Evolutionary conservation across 208 protist genomes (phyloP), one percentile per base, ranked within the genome.

Genomic region (Crithidia fasciculata): DNA sequence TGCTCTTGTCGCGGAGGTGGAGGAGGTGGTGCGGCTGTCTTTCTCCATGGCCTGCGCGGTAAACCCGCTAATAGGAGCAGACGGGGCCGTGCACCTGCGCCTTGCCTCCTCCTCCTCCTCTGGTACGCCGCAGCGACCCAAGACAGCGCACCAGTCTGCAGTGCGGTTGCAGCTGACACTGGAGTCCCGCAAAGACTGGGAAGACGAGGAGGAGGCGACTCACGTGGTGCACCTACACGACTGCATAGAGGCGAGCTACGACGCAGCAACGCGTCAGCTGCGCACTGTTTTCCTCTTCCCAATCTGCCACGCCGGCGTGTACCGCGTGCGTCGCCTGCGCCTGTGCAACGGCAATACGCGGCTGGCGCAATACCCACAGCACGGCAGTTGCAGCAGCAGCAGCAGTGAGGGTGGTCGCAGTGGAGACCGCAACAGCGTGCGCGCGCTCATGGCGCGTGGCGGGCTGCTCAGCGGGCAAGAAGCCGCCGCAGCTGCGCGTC

Each of bases 161-260:
- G 71, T 67, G 37, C 18, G 70, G 37, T 62, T 87, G 5, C 71
- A 76, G 19, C 81, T 83, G 16, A 83, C 80, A 43, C 80, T 95
- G 9, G 85, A 85, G 61, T 95, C 90, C n/a, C 86, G 83, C 36
- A 92, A 90, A 40, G 82, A 92, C 54, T 95, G 90, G 90, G 10
- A 10, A 5, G 80, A 90, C 54, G 37, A 64, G 8, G 60, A 71
- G n/a, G 90, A 95, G 78, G 19, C 74, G 0, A 87, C 77, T n/a
- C 90, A 95, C 68, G 76, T 92, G 28, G 78, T 95, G 54, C 58
- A 77, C 8, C 72, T 90, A 9, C 36, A 60, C n/a, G 62, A 70
- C 60, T 57, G 61, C 18, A 65, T 69, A 12, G 54, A 52, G 2
- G 69, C 71, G 50, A 47, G 41, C 39, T 88, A 87, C 80, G 65